Conservation (phyloP, 805 yeast genomes). For the Yamadazyma takamatsuzukensis region DNA sequence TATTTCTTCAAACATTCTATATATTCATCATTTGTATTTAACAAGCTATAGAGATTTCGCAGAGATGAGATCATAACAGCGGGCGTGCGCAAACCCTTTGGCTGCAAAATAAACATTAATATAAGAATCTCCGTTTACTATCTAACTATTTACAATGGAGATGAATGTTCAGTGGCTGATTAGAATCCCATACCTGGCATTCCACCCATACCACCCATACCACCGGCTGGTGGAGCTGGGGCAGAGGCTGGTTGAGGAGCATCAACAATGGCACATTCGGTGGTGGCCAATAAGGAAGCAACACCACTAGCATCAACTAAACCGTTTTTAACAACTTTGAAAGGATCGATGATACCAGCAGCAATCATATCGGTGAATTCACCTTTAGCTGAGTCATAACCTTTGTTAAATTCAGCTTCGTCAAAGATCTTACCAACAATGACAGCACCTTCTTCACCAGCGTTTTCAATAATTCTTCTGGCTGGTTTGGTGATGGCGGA, state of each 20-base stretch:
- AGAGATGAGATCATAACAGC: no score
- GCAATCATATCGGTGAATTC: conserved; percentile 94
- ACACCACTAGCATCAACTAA: conserved; percentile 96
- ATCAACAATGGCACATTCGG: conserved; percentile 97
- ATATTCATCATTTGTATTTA: no score
- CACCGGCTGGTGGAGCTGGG: conserved; percentile 47
- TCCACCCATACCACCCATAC: conserved; percentile 38
- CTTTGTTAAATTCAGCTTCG: conserved; percentile 72
- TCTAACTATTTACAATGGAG: conserved; percentile 8
- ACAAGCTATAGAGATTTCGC: no score
- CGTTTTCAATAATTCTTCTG: conserved; percentile 89
- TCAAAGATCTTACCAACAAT: conserved; percentile 84
- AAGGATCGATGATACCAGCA: conserved; percentile 97
- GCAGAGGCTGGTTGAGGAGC: conserved; percentile 78
- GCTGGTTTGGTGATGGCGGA: conserved; percentile 95
- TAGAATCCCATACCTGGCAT: conserved; percentile 21
- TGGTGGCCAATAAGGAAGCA: conserved; percentile 93
- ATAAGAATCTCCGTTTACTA: no score
- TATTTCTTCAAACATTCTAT: no score
- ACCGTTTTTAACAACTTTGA: conserved; percentile 96
- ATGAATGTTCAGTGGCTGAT: conserved; percentile 1
- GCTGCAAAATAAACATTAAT: no score
- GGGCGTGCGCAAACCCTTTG: no score
- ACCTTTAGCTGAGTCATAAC: conserved; percentile 90
- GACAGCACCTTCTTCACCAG: conserved; percentile 97